These are phyloP conservation scores for Delphinella strobiligena DNA, from an alignment of 2,329 filamentous ascomycete species.

Conservation along the genomic window DNA sequence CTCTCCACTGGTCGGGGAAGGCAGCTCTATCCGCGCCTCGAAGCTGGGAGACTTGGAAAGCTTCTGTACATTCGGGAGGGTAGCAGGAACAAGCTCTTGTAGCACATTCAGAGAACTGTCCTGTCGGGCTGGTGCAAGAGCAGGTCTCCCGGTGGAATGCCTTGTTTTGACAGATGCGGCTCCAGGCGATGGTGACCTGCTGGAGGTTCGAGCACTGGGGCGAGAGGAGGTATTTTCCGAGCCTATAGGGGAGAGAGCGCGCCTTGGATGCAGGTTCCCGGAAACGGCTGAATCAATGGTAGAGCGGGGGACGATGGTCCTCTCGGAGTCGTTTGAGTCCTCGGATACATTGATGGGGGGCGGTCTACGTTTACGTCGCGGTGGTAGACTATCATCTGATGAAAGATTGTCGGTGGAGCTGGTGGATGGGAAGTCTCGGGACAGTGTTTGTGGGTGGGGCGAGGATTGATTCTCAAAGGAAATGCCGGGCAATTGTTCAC, in stretches of 20 bases:
- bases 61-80: conserved; percentile 3
- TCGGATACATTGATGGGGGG: conserved; percentile 10
- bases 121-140: conserved; percentile 14
- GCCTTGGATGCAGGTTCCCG: background rate
- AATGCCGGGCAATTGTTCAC: conserved; percentile 9
- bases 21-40: conserved; percentile 6
- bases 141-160: conserved; percentile 10
- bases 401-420: too few relatives aligned
- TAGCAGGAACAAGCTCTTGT: conserved; percentile 24
- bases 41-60: conserved; percentile 1
- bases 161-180: conserved; percentile 4
- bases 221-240: conserved; percentile 2
- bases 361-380: conserved; percentile 9
- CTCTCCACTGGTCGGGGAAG: conserved; percentile 5
- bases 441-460: too few relatives aligned
- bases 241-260: background rate
- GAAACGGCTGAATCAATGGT: background rate
- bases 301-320: conserved; percentile 4
- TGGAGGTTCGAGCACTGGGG: background rate
- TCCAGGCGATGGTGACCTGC: too few relatives aligned
- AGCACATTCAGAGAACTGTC: conserved; percentile 27
- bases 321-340: conserved; percentile 11
- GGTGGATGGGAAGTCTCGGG: too few relatives aligned
- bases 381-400: background rate
- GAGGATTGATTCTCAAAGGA: background rate